Conservation (phyloP, 331 rosid genomes). For the Rhamnella rubrinervis region DNA sequence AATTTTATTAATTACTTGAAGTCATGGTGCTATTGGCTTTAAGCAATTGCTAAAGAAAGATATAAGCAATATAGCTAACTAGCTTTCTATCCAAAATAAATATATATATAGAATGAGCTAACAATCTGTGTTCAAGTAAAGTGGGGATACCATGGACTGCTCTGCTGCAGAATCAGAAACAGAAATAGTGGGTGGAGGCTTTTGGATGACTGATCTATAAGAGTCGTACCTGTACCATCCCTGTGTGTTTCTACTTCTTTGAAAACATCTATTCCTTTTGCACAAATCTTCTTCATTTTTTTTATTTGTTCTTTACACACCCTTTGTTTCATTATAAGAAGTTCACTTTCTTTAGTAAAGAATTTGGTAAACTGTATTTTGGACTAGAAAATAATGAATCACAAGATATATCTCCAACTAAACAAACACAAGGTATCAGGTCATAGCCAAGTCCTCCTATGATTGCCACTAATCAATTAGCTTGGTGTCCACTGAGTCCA, state of each 20-base stretch:
- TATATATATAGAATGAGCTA: background rate
- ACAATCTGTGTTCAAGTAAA: background rate
- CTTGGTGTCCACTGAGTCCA: background rate
- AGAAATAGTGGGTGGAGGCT: background rate
- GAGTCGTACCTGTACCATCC: slow-evolving; percentile 5
- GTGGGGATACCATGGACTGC: slow-evolving; percentile 2
- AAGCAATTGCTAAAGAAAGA: slow-evolving; percentile 21
- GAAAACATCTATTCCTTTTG: slow-evolving; percentile 13
- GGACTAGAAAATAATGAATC: background rate
- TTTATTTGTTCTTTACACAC: background rate
- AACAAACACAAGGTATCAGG: no score
- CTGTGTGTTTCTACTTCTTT: slow-evolving; percentile 11
- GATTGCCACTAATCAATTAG: no score
- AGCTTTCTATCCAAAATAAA: background rate
- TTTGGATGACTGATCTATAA: slow-evolving; percentile 10
- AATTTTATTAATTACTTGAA: slow-evolving; percentile 15
- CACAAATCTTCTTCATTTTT: background rate
- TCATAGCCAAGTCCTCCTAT: no score
- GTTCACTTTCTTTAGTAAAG: background rate
- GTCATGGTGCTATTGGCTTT: slow-evolving; percentile 11
- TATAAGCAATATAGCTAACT: slow-evolving; percentile 12
- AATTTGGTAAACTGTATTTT: background rate
- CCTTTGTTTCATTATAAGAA: background rate
- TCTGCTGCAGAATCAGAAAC: slow-evolving; percentile 3
- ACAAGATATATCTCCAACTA: no score